phyloP scores from a whole-genome alignment of 768 basidiomycete species.

The Ramaria rubella region DNA sequence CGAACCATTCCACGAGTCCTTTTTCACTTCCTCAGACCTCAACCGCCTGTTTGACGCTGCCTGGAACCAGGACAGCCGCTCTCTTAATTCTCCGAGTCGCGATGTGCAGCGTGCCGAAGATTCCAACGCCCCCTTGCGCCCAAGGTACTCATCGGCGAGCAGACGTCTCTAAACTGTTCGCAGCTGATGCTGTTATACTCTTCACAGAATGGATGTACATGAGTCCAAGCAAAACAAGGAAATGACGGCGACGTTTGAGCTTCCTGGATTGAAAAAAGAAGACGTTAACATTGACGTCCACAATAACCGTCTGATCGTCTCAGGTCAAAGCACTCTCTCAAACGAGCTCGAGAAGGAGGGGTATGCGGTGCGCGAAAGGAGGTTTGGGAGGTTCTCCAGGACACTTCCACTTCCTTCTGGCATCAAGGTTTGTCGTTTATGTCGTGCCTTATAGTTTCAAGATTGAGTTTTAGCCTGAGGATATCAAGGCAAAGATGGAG shows the following conservation, averaged over 20 bases:
- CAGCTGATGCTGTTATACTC: neutral
- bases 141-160: neutral
- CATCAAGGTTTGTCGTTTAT: conserved; percentile 1
- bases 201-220: conserved; percentile 11
- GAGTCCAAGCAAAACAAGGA: conserved; percentile 41
- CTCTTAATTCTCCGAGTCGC: neutral
- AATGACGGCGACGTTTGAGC: conserved; percentile 51
- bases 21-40: conserved; percentile 5
- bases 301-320: conserved; percentile 43
- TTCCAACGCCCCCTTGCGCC: neutral
- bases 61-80: conserved; percentile 1
- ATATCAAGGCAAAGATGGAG: conserved; percentile 42
- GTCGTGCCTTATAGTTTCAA: neutral
- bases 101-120: neutral
- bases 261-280: conserved; percentile 48
- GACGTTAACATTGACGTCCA: conserved; percentile 47
- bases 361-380: conserved; percentile 29
- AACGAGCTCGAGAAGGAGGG: conserved; percentile 30
- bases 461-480: conserved; percentile 14
- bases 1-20: conserved; percentile 1
- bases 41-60: conserved; percentile 8
- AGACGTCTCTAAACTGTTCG: too few relatives aligned
- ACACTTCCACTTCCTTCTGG: conserved; percentile 10
- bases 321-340: conserved; percentile 38
- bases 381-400: conserved; percentile 12